Percentiles rank a stretch among this genome's conserved stretches.
phyloP scores from a whole-genome alignment of 495 filamentous ascomycete genomes.

The Podospora tetraspora region DNA sequence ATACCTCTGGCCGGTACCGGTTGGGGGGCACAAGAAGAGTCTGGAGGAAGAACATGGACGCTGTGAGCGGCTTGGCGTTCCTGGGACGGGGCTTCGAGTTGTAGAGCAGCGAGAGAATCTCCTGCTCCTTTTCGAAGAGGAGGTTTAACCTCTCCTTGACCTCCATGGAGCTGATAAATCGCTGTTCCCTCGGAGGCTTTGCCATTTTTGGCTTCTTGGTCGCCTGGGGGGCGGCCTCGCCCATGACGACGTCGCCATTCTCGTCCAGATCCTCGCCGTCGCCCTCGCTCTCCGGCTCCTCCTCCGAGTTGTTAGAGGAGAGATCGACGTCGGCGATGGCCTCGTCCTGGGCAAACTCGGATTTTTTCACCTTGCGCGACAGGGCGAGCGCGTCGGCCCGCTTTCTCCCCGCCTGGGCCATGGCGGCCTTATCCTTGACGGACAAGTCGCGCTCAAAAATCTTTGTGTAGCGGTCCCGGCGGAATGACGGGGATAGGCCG shows the following conservation, averaged over 20 bases:
- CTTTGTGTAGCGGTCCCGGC: constrained; percentile 83
- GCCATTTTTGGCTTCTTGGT: constrained; percentile 22
- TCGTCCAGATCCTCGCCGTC: constrained; percentile 49
- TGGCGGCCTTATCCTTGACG: constrained; percentile 64
- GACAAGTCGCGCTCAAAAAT: constrained; percentile 81
- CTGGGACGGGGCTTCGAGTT: constrained; percentile 58
- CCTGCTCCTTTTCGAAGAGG: constrained; percentile 81
- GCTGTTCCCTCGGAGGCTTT: constrained; percentile 41
- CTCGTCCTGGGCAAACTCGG: constrained; percentile 49
- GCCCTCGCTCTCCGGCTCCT: constrained; percentile 41
- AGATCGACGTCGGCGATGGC: constrained; percentile 62
- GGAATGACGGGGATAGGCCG: constrained; percentile 68
- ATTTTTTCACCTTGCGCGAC: constrained; percentile 32
- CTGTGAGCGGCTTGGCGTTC: constrained; percentile 46
- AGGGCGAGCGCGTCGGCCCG: constrained; percentile 54
- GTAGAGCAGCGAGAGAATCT: constrained; percentile 76
- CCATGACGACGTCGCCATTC: constrained; percentile 50
- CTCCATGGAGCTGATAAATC: constrained; percentile 69
- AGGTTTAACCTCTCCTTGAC: constrained; percentile 68
- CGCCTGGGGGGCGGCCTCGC: constrained; percentile 33
- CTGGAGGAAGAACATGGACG: constrained; percentile 92
- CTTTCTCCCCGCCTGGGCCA: constrained; percentile 64
- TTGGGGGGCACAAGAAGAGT: constrained; percentile 84
- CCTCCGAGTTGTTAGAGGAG: constrained; percentile 45
- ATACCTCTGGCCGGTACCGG: constrained; percentile 72